Evolutionary conservation across 768 basidiomycete genomes (phyloP).

Genomic region (Trametes sanguinea): DNA sequence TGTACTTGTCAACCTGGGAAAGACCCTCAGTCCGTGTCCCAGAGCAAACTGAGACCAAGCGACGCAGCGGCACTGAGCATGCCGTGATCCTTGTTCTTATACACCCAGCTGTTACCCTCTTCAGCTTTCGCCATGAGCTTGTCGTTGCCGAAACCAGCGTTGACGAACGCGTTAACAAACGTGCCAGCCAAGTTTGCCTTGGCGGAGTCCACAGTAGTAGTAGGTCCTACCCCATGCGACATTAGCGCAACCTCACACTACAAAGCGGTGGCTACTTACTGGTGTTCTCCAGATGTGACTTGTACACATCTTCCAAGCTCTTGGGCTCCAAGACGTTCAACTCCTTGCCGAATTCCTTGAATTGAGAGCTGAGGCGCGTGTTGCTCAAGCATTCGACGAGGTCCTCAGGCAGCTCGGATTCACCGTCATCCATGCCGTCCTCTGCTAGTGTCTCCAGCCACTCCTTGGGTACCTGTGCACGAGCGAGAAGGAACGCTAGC

Average conservation of each 20-base stretch:
- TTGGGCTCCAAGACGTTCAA: slow-evolving; percentile 87
- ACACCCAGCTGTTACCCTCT: slow-evolving; percentile 97
- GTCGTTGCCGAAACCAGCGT: slow-evolving; percentile 98
- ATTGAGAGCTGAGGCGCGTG: slow-evolving; percentile 76
- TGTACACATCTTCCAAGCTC: slow-evolving; percentile 96
- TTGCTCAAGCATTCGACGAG: slow-evolving; percentile 87
- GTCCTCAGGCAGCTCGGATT: slow-evolving; percentile 74
- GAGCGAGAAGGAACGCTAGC: slow-evolving; percentile 90
- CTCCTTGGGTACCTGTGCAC: slow-evolving; percentile 86
- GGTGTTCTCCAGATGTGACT: slow-evolving; percentile 90
- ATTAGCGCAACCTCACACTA: not conserved
- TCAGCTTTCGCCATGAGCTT: slow-evolving; percentile 97
- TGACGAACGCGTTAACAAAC: slow-evolving; percentile 98
- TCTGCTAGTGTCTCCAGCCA: slow-evolving; percentile 71
- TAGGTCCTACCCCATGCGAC: slow-evolving; percentile 47
- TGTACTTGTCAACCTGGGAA: slow-evolving; percentile 95
- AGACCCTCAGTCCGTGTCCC: slow-evolving; percentile 96
- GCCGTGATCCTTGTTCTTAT: slow-evolving; percentile 99
- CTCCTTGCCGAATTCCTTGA: slow-evolving; percentile 92
- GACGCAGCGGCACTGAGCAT: slow-evolving; percentile 98
- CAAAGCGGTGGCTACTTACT: slow-evolving; percentile 40
- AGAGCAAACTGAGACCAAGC: slow-evolving; percentile 87
- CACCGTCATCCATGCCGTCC: slow-evolving; percentile 53
- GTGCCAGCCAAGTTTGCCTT: slow-evolving; percentile 93
- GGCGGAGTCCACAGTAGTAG: slow-evolving; percentile 86